Conservation (phyloP, 2,329 filamentous ascomycete genomes). For the Plenodomus tracheiphilus region DNA sequence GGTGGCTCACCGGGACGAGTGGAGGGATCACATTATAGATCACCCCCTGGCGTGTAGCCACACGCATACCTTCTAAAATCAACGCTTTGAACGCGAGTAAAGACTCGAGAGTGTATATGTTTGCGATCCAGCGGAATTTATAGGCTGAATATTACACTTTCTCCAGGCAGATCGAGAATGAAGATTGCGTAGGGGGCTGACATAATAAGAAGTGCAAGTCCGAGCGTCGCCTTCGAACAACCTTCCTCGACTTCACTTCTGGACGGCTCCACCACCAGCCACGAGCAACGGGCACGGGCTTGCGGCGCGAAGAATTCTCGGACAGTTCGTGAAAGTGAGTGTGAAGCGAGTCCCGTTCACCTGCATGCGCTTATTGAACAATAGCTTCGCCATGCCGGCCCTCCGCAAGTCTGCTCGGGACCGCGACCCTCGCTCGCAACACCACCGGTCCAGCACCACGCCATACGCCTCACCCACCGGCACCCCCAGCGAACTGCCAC, state of each 20-base stretch:
- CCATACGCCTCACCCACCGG: constrained; percentile 38
- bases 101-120: neutral
- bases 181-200: constrained; percentile 19
- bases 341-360: constrained; percentile 11
- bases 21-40: neutral
- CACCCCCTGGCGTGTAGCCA: neutral
- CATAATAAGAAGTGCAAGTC: constrained; percentile 20
- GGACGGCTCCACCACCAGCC: constrained; percentile 29
- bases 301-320: constrained; percentile 27
- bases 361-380: constrained; percentile 36
- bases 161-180: neutral
- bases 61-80: neutral
- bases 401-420: constrained; percentile 42
- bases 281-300: constrained; percentile 33
- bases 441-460: constrained; percentile 39
- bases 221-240: constrained; percentile 25
- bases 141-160: neutral
- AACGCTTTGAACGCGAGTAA: neutral
- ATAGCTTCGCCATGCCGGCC: constrained; percentile 43
- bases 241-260: constrained; percentile 25
- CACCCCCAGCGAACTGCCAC: constrained; percentile 30
- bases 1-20: neutral
- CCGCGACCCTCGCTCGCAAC: constrained; percentile 26
- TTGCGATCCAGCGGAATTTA: neutral
- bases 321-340: constrained; percentile 40